These are phyloP conservation scores for Orobanche coerulescens DNA, from an alignment of 257 asterid genomes.

Conservation along the genomic window DNA sequence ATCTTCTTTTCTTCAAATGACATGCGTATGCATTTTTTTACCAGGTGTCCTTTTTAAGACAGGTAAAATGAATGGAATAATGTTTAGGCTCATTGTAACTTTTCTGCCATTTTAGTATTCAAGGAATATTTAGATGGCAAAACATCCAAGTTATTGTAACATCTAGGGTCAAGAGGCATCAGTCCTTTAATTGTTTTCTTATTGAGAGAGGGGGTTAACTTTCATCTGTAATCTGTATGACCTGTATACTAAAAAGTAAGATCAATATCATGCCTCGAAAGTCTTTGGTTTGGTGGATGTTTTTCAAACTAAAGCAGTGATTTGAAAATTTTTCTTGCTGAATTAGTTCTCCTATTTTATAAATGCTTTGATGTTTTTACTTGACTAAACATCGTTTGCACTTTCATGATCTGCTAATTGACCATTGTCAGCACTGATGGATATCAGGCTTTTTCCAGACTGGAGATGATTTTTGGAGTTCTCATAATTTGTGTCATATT, in stretches of 20 bases:
- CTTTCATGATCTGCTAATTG: conserved; percentile 3
- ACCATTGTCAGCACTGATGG: neutral
- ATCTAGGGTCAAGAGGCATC: too few species aligned
- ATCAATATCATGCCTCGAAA: neutral
- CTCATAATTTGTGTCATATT: too few species aligned
- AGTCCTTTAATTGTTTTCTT: neutral
- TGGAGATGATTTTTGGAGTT: too few species aligned
- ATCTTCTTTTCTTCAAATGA: conserved; percentile 1
- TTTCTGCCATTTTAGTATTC: neutral
- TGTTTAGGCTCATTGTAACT: neutral
- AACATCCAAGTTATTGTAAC: too few species aligned
- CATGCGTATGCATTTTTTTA: neutral
- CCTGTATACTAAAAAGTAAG: neutral
- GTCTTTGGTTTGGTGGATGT: neutral
- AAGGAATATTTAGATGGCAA: conserved; percentile 10
- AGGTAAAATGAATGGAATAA: neutral
- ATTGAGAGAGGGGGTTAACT: neutral
- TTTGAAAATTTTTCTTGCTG: neutral
- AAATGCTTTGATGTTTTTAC: neutral
- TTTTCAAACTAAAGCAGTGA: neutral
- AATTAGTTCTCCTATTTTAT: too few species aligned
- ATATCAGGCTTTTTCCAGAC: neutral
- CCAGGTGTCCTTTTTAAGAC: neutral
- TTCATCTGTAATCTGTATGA: neutral
- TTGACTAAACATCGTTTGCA: neutral